Evolutionary conservation across 495 filamentous ascomycete species (phyloP), one percentile per base, ranked within the genome.

Genomic region (Penicillium simplicissimum): DNA sequence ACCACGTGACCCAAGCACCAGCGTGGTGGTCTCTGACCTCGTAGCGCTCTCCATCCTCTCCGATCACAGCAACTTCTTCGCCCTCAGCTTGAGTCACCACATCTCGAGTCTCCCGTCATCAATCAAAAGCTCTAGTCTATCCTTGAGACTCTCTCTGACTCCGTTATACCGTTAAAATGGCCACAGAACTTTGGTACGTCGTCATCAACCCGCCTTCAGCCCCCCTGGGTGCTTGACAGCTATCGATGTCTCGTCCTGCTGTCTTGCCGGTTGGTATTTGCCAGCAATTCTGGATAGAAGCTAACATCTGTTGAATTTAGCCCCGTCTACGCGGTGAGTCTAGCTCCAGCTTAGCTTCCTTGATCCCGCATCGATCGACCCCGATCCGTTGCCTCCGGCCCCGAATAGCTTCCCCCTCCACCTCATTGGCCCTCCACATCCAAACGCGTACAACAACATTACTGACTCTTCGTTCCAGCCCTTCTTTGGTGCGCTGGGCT

Each of bases 401-500:
- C 61, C 57, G 52, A 23, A 53, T 9, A 59, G 58, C 63, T 57
- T 60, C 63, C 65, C 65, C 49, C 60, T 54, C 66, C 54, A 56
- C 53, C 43, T 58, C 51, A 28, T 31, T 57, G n/a, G 52, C n/a
- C 51, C 21, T 28, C 55, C 15, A n/a, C 31, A 47, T 14, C 54
- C 57, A 43, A 13, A 21, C 21, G 43, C 35, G 45, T 42, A 60
- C 17, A 48, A 53, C 67, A 49, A 48, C 52, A 67, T 73, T 59
- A 66, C 71, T 77, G 61, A 74, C 48, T 58, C 35, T 25, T 19
- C 19, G 36, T 53, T 74, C 60, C 73, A 96, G 95, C 95, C 95
- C 76, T 99, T 99, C 84, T 99, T 99, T 76, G 94, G 96, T 82
- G 93, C 93, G 76, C 96, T 99, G 89, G 95, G 95, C 75, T 99